Evolutionary conservation across 2,329 filamentous ascomycete genomes (phyloP), one percentile per base, ranked within the genome.

Genomic region (Trichoderma cornu-damae): DNA sequence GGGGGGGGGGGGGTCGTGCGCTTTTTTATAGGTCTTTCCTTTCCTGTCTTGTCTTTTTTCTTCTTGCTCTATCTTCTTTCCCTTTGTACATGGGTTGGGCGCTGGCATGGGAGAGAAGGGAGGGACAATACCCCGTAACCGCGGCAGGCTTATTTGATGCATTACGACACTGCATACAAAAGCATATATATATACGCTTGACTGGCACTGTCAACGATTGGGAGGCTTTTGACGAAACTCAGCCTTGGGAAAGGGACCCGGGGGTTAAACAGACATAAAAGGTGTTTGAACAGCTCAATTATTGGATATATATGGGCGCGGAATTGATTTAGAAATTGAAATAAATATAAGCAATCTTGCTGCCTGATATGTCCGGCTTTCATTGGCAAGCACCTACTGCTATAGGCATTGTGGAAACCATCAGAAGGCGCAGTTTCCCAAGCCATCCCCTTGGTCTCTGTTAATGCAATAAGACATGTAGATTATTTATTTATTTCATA

Each of bases 21-120:
- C n/a, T n/a, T 16, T 35, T n/a, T 37, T 6, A 6, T n/a, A 12
- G 7, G 18, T 42, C 22, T 43, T 20, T 34, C 44, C 8, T 35
- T 35, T 6, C 26, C 30, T 53, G 11, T 24, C 24, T 22, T 14
- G 8, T n/a, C 57, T 44, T 61, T 43, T 50, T 60, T 55, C 51
- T 60, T 34, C 3, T 30, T 22, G 32, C n/a, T 18, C 43, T 52
- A 7, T 12, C 8, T 43, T 53, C 28, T 5, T 43, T 24, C 34
- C 16, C 14, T 48, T 34, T 7, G 18, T 18, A n/a, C 32, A 30
- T n/a, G n/a, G n/a, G 14, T 43, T 20, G 40, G 9, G 50, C 22
- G n/a, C 11, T 44, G 9, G 30, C 14, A 26, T 14, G 30, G 9
- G 22, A 43, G 30, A 8, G 8, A 20, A 18, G 7, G 20, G 11